A percentile compares a stretch with the other conserved stretches of the same genome.
Conservation (phyloP, 768 basidiomycete genomes). For the Gyrodon lividus region DNA sequence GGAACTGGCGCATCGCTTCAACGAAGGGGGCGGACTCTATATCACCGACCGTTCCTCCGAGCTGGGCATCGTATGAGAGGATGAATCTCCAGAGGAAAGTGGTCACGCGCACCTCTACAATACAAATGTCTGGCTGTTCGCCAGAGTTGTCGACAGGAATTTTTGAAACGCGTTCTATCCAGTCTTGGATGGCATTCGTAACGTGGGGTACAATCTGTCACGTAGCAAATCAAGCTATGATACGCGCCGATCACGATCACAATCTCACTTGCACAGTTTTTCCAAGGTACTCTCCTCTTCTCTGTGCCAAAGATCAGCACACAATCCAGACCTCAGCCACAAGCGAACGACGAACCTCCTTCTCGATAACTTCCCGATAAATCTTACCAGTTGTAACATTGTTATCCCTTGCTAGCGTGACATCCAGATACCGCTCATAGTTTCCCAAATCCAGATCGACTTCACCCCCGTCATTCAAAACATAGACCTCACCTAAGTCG, state of each 20-base stretch:
- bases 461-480: constrained; percentile 97
- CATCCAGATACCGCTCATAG: constrained; percentile 96
- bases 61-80: constrained; percentile 43
- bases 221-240: constrained; percentile 8
- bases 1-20: constrained; percentile 99
- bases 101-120: constrained; percentile 76
- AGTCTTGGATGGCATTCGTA: constrained; percentile 96
- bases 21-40: constrained; percentile 98
- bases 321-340: neutral
- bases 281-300: constrained; percentile 87
- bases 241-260: neutral
- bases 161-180: constrained; percentile 94
- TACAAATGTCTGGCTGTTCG: constrained; percentile 93
- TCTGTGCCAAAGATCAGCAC: constrained; percentile 38
- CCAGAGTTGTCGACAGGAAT: constrained; percentile 94
- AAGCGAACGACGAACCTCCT: constrained; percentile 67
- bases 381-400: constrained; percentile 99
- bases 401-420: constrained; percentile 91
- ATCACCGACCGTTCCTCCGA: constrained; percentile 97
- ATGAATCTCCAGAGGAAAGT: neutral
- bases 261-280: constrained; percentile 87
- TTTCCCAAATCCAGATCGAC: constrained; percentile 98
- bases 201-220: constrained; percentile 89
- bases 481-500: constrained; percentile 89
- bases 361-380: constrained; percentile 94